Evolutionary conservation across 225 moss, liverwort and hornwort species (phyloP).

Genomic region (Neckera pumila): DNA sequence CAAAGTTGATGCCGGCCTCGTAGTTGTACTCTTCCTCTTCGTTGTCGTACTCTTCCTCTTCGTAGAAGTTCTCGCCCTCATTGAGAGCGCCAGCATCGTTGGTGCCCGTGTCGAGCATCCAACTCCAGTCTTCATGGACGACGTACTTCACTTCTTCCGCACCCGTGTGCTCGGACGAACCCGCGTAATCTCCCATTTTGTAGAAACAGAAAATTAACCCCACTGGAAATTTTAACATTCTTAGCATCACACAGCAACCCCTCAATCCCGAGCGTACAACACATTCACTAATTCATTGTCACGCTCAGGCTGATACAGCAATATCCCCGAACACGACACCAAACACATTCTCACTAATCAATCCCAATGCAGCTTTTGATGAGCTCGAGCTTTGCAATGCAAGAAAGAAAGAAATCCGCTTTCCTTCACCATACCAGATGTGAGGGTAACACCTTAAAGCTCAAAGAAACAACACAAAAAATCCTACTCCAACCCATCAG

Average conservation of each 20-base stretch:
- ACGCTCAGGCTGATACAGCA: neutral
- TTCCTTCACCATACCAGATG: neutral
- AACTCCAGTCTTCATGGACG: neutral
- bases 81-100: neutral
- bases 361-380: neutral
- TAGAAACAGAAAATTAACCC: neutral
- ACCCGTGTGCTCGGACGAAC: neutral
- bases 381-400: neutral
- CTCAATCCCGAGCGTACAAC: neutral
- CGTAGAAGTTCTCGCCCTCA: neutral
- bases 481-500: neutral
- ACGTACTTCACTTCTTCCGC: neutral
- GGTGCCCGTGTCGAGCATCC: neutral
- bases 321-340: neutral
- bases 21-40: neutral
- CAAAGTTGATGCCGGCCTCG: neutral
- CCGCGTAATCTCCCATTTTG: constrained; percentile 7
- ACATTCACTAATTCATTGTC: neutral
- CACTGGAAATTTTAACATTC: neutral
- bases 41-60: neutral
- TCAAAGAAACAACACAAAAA: neutral
- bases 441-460: neutral
- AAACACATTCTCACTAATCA: neutral
- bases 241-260: neutral
- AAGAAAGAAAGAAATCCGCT: neutral